phyloP scores from a whole-genome alignment of 78 protist species.

The Dictyostelium citrinum region DNA sequence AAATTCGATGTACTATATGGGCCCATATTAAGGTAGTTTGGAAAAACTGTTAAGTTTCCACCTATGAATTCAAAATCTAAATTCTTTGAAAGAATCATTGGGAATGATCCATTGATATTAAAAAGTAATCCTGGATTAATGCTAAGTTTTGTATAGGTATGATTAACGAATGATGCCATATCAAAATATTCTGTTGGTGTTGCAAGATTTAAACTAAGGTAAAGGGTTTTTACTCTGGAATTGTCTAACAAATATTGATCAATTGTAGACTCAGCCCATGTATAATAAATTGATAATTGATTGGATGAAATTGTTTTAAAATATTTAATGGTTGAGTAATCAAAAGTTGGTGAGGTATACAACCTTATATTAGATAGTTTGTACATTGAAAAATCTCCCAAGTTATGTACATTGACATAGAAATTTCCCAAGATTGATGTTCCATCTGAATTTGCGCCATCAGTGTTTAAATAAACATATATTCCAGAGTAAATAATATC shows the following conservation, averaged over 20 bases:
- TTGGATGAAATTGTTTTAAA: neutral
- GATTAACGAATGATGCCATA: neutral
- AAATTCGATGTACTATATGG: neutral
- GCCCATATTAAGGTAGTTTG: neutral
- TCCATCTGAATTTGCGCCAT: neutral
- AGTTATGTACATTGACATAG: neutral
- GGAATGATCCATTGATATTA: neutral
- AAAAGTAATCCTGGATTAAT: neutral
- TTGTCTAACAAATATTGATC: neutral
- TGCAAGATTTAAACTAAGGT: neutral
- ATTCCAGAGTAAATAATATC: neutral
- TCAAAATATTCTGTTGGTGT: neutral
- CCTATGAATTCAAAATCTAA: neutral
- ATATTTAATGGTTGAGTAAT: neutral
- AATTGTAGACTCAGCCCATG: neutral
- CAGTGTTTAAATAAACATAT: neutral
- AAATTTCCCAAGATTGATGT: neutral
- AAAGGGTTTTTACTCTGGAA: neutral
- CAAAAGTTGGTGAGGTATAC: neutral
- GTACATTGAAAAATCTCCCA: neutral
- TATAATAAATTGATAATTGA: neutral
- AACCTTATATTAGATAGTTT: neutral
- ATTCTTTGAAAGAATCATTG: neutral
- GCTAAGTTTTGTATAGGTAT: neutral
- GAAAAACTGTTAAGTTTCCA: neutral